A percentile compares a stretch with the other conserved stretches of the same genome.
These are phyloP conservation scores for Alternaria postmessia DNA, from an alignment of 2,329 filamentous ascomycete species.

Conservation along the genomic window DNA sequence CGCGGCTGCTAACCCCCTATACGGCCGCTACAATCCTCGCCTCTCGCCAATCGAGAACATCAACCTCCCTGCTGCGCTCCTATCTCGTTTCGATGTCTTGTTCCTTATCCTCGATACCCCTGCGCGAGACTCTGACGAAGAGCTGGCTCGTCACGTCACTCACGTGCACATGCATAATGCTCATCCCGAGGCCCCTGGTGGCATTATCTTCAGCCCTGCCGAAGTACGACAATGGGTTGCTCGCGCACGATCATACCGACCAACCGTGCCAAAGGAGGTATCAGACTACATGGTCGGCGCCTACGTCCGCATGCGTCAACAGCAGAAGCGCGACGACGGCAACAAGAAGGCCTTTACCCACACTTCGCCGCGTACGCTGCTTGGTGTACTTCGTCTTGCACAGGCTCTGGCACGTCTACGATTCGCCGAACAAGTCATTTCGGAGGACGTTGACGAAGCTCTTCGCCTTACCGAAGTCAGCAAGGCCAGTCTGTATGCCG, in stretches of 20 bases:
- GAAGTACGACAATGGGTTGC: constrained; percentile 97
- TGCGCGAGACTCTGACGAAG: constrained; percentile 85
- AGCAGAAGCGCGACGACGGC: constrained; percentile 90
- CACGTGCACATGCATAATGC: constrained; percentile 97
- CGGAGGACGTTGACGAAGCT: constrained; percentile 95
- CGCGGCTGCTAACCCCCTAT: constrained; percentile 94
- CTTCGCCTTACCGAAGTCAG: constrained; percentile 89
- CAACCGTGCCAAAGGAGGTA: constrained; percentile 81
- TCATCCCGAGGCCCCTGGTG: constrained; percentile 75
- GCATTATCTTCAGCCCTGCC: constrained; percentile 85
- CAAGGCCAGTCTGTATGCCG: constrained; percentile 86
- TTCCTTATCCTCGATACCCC: constrained; percentile 97
- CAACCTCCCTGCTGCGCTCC: constrained; percentile 94
- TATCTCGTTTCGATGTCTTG: constrained; percentile 96
- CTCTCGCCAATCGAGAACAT: constrained; percentile 99
- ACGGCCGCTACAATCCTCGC: constrained; percentile 96
- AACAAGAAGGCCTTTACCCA: constrained; percentile 92
- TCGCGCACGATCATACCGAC: constrained; percentile 87
- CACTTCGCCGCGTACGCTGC: constrained; percentile 89
- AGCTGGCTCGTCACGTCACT: constrained; percentile 93
- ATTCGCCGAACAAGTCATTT: constrained; percentile 83
- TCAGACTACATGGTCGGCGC: constrained; percentile 97
- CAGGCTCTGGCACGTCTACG: constrained; percentile 92
- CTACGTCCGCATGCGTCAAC: constrained; percentile 91
- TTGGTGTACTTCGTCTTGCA: constrained; percentile 90